phyloP scores from a whole-genome alignment of 305 asterid genomes.

The Galium porrigens region DNA sequence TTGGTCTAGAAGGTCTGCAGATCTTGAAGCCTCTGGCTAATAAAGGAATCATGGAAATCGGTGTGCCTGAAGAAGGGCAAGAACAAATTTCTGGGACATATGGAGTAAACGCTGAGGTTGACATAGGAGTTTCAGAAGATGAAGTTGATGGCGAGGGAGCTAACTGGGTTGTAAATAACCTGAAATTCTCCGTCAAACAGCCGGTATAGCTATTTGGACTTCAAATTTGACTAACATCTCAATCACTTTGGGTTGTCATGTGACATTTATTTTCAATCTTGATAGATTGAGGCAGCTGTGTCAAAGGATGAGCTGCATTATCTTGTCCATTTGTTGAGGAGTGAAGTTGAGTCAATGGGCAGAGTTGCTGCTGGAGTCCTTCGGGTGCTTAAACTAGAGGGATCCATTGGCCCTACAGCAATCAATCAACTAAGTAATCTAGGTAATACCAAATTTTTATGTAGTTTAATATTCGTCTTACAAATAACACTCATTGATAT shows the following conservation, averaged over 20 bases:
- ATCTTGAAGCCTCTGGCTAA: constrained; percentile 57
- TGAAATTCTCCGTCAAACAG: constrained; percentile 71
- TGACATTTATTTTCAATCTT: constrained; percentile 16
- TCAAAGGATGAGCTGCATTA: constrained; percentile 75
- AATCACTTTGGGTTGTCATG: constrained; percentile 9
- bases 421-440: constrained; percentile 77
- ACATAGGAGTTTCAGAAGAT: constrained; percentile 51
- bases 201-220: constrained; percentile 43
- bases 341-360: constrained; percentile 87
- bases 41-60: constrained; percentile 27
- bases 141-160: constrained; percentile 33
- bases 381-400: constrained; percentile 79
- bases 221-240: constrained; percentile 6
- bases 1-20: constrained; percentile 74
- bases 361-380: constrained; percentile 80
- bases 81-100: constrained; percentile 31
- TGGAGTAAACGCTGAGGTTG: constrained; percentile 61
- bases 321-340: constrained; percentile 53
- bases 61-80: constrained; percentile 25
- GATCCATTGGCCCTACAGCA: constrained; percentile 64
- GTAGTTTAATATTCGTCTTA: not conserved
- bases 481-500: not conserved
- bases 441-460: constrained; percentile 31
- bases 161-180: constrained; percentile 60
- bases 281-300: constrained; percentile 79